These are phyloP conservation scores for Picea mariana DNA, from an alignment of 83 land plant genomes.

Conservation along the genomic window DNA sequence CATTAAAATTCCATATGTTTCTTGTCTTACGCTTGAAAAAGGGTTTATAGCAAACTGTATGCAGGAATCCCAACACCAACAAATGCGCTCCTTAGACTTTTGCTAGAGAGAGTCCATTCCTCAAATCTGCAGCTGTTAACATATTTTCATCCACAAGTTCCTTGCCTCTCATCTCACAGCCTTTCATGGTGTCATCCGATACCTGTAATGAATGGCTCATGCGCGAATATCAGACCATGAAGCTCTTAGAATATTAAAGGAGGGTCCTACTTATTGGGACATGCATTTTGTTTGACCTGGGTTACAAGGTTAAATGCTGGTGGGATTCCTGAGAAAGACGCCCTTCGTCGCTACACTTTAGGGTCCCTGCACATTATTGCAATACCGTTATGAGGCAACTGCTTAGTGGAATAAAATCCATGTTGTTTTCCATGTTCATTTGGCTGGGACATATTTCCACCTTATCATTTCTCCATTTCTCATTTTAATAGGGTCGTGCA, in stretches of 20 bases:
- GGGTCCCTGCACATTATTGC: no score
- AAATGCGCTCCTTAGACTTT: slow-evolving; percentile 26
- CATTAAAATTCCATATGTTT: slow-evolving; percentile 50
- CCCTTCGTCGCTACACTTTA: no score
- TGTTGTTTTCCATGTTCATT: no score
- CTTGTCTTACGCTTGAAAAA: slow-evolving; percentile 57
- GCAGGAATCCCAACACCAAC: slow-evolving; percentile 66
- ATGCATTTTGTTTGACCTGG: neutral
- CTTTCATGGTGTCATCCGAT: slow-evolving; percentile 64
- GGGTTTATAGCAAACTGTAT: slow-evolving; percentile 40
- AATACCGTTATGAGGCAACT: no score
- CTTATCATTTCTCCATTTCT: no score
- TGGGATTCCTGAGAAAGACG: no score
- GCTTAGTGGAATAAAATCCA: no score
- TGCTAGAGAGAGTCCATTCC: slow-evolving; percentile 49
- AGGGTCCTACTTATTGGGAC: neutral
- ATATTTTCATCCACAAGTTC: slow-evolving; percentile 54
- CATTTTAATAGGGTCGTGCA: no score
- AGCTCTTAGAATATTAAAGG: neutral
- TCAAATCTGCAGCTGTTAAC: slow-evolving; percentile 50
- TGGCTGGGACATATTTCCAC: no score
- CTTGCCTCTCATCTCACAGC: slow-evolving; percentile 51
- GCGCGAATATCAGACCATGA: neutral
- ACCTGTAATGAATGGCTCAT: slow-evolving; percentile 36
- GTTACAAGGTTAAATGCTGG: neutral